Conservation (phyloP, 1,284 basidiomycete genomes). For the Trametes sp. region DNA sequence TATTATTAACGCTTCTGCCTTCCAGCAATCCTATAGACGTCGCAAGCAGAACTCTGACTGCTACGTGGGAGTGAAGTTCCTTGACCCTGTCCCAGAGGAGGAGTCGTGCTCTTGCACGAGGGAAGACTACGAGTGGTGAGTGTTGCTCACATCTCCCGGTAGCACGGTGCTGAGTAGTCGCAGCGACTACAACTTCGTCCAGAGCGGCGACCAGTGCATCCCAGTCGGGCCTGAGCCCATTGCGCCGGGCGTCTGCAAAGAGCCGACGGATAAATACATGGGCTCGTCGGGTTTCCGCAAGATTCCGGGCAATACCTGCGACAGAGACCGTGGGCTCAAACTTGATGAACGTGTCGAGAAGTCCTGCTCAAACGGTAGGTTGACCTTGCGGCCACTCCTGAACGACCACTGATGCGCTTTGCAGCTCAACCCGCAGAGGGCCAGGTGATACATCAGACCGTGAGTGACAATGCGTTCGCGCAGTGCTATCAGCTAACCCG, state of each 20-base stretch:
- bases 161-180: constrained; percentile 1
- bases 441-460: constrained; percentile 71
- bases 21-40: constrained; percentile 91
- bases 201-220: constrained; percentile 76
- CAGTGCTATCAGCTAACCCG: background rate
- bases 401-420: constrained; percentile 1
- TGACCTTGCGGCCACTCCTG: background rate
- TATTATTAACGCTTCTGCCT: background rate
- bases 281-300: constrained; percentile 93
- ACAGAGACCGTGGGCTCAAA: constrained; percentile 56
- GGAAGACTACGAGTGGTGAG: constrained; percentile 93
- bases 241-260: constrained; percentile 79
- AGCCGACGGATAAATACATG: constrained; percentile 70
- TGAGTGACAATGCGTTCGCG: constrained; percentile 41
- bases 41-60: constrained; percentile 88
- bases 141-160: constrained; percentile 10
- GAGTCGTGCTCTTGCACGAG: constrained; percentile 87
- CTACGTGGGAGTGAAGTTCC: constrained; percentile 92
- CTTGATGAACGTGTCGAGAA: constrained; percentile 81
- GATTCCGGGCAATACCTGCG: constrained; percentile 94
- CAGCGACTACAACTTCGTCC: constrained; percentile 90
- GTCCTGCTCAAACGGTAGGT: constrained; percentile 73
- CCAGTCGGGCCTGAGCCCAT: constrained; percentile 88
- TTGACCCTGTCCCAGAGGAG: constrained; percentile 84
- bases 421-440: constrained; percentile 80